Evolutionary conservation across 2,329 filamentous ascomycete species (phyloP).

Genomic region (Fusarium udum): DNA sequence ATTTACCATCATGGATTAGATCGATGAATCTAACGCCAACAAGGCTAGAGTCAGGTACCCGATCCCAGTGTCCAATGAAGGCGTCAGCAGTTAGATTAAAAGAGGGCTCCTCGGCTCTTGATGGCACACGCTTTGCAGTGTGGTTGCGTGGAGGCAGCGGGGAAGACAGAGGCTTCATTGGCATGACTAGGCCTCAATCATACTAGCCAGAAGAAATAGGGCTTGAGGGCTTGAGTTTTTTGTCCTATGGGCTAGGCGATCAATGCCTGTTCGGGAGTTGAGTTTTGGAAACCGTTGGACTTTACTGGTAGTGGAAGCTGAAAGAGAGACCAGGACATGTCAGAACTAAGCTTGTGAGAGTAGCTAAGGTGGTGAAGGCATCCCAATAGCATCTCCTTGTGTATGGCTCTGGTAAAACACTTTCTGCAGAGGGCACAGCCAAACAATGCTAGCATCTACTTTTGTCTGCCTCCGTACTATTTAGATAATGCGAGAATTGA

Average conservation of each 20-base stretch:
- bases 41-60: constrained; percentile 39
- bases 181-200: constrained; percentile 22
- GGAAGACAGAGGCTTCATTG: constrained; percentile 27
- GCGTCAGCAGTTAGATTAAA: constrained; percentile 19
- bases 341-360: neutral
- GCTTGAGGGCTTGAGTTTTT: constrained; percentile 18
- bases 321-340: neutral
- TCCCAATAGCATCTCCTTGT: neutral
- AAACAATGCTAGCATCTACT: neutral
- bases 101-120: constrained; percentile 20
- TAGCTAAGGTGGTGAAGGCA: neutral
- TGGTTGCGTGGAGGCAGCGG: constrained; percentile 20
- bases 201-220: constrained; percentile 24
- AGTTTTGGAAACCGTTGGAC: constrained; percentile 30
- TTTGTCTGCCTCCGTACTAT: neutral
- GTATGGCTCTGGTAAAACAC: neutral
- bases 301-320: constrained; percentile 1
- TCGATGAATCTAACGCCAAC: constrained; percentile 26
- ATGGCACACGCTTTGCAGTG: neutral
- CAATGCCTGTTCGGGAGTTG: constrained; percentile 22
- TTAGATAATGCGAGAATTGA: neutral
- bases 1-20: constrained; percentile 21
- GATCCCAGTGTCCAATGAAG: constrained; percentile 18
- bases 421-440: neutral
- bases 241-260: constrained; percentile 2